phyloP scores from a whole-genome alignment of 1,284 basidiomycete genomes.

The Volvariella volvacea region DNA sequence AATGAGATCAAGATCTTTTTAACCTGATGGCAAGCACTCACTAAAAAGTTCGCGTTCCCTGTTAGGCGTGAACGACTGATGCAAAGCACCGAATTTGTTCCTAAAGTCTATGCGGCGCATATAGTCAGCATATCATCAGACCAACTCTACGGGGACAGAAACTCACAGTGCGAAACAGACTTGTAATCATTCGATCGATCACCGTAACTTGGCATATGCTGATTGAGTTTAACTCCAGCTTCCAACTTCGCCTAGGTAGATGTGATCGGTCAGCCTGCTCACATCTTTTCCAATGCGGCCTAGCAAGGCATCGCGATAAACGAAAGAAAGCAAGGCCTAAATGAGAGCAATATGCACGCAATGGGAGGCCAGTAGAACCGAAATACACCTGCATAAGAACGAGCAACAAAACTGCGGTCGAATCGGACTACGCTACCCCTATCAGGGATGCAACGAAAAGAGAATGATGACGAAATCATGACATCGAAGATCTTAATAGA shows the following conservation, averaged over 20 bases:
- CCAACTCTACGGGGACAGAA: constrained; percentile 6
- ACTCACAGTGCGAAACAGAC: constrained; percentile 63
- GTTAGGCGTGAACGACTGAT: constrained; percentile 60
- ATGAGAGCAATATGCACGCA: no score
- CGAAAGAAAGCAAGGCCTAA: no score
- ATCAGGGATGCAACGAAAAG: no score
- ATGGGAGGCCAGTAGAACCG: no score
- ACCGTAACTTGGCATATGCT: constrained; percentile 62
- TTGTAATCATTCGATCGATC: constrained; percentile 71
- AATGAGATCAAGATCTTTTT: neutral
- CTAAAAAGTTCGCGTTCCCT: constrained; percentile 65
- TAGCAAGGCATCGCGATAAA: no score
- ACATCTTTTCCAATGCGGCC: no score
- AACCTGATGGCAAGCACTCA: constrained; percentile 25
- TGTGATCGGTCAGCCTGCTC: constrained; percentile 9
- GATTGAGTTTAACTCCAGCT: constrained; percentile 61
- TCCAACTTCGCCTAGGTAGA: constrained; percentile 55
- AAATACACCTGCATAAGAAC: no score
- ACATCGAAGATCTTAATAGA: no score
- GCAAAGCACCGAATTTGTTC: constrained; percentile 62
- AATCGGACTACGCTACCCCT: no score
- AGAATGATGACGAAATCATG: no score
- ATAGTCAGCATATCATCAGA: constrained; percentile 1
- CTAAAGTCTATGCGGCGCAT: constrained; percentile 50
- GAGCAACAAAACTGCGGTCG: no score